Percentiles rank a stretch among this genome's conserved stretches.
Conservation (phyloP, 768 basidiomycete species). For the Boletus insuetus region DNA sequence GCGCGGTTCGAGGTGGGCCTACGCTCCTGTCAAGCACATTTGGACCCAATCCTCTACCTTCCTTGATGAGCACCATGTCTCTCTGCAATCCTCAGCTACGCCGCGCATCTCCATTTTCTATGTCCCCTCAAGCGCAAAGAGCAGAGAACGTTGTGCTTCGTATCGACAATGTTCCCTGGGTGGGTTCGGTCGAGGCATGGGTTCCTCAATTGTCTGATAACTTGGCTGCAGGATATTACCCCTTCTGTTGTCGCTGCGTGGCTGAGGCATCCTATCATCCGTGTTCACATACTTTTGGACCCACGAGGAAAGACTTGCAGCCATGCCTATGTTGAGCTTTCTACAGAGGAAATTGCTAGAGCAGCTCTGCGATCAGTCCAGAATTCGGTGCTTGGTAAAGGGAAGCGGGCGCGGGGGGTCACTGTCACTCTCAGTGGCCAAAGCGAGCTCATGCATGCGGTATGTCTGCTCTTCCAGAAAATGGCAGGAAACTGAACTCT, state of each 20-base stretch:
- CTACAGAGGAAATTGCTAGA: conserved; percentile 57
- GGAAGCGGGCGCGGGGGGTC: conserved; percentile 77
- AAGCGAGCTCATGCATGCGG: conserved; percentile 79
- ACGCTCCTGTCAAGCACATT: conserved; percentile 29
- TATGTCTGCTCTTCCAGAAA: conserved; percentile 27
- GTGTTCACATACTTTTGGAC: conserved; percentile 78
- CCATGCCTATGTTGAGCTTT: conserved; percentile 80
- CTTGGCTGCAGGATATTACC: conserved; percentile 66
- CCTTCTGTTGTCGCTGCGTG: conserved; percentile 67
- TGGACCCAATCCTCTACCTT: conserved; percentile 26
- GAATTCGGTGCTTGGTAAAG: conserved; percentile 65
- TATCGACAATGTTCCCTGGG: conserved; percentile 90
- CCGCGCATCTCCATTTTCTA: conserved; percentile 12
- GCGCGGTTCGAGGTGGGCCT: conserved; percentile 25
- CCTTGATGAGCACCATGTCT: conserved; percentile 32
- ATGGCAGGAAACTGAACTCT: neutral
- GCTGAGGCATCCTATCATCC: conserved; percentile 61
- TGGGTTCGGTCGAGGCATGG: conserved; percentile 34
- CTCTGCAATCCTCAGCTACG: conserved; percentile 25
- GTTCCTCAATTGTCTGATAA: conserved; percentile 1
- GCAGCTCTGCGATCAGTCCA: conserved; percentile 58
- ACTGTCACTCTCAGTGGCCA: conserved; percentile 79
- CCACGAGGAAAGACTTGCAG: conserved; percentile 79
- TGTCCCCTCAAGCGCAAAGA: conserved; percentile 12
- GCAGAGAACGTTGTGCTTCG: conserved; percentile 61